phyloP scores from a whole-genome alignment of 805 yeast genomes.

The Saccharomycopsis sp. region DNA sequence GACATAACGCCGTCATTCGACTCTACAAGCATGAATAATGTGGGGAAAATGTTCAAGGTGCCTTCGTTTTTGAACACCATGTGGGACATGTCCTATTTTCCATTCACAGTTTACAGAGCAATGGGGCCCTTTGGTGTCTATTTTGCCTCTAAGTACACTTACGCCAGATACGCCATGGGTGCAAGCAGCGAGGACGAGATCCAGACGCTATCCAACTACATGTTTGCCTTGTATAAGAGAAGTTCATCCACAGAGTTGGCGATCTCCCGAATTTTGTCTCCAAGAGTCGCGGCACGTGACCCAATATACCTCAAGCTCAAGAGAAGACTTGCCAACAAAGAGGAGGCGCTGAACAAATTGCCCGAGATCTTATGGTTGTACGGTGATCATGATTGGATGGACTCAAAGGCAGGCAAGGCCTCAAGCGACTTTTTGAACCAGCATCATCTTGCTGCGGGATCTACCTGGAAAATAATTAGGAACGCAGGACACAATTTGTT shows the following conservation, averaged over 20 bases:
- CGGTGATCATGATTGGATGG: constrained; percentile 76
- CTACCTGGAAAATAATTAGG: constrained; percentile 31
- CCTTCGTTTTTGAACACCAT: constrained; percentile 41
- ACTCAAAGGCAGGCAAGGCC: constrained; percentile 43
- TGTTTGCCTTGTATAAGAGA: constrained; percentile 28
- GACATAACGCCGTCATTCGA: constrained; percentile 31
- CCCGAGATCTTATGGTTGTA: constrained; percentile 43
- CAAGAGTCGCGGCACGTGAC: constrained; percentile 54
- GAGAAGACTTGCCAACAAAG: constrained; percentile 26
- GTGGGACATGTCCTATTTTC: constrained; percentile 33
- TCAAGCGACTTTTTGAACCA: constrained; percentile 12
- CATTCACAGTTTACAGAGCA: constrained; percentile 16
- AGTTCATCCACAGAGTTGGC: constrained; percentile 26
- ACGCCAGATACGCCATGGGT: constrained; percentile 28
- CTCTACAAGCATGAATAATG: constrained; percentile 35
- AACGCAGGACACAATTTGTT: constrained; percentile 74
- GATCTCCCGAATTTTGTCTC: constrained; percentile 29
- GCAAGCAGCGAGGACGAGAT: constrained; percentile 25
- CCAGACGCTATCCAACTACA: constrained; percentile 28
- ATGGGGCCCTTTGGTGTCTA: constrained; percentile 33
- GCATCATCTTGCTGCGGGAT: constrained; percentile 18
- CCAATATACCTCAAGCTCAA: constrained; percentile 58
- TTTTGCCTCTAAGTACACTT: constrained; percentile 26
- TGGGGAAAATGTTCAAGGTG: constrained; percentile 35
- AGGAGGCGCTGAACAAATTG: constrained; percentile 1